phyloP scores from a whole-genome alignment of 208 protist species.

The Crithidia thermophila region DNA sequence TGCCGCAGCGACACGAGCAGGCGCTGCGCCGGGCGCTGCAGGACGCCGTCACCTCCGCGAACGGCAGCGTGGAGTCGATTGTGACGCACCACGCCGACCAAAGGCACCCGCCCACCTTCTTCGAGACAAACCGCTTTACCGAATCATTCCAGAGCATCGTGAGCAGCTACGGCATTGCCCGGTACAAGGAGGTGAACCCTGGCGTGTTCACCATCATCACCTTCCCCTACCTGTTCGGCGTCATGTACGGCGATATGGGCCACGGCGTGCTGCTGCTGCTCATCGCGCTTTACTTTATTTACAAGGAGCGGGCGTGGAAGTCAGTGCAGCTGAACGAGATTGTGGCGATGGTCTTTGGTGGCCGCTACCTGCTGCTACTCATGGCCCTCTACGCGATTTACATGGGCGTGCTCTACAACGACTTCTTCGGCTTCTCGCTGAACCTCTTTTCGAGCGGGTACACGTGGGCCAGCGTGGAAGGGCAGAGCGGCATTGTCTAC shows the following conservation, averaged over 20 bases:
- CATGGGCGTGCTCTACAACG: constrained; percentile 98
- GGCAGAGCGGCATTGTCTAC: constrained; percentile 36
- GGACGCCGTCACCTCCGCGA: constrained; percentile 47
- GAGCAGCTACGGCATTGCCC: constrained; percentile 97
- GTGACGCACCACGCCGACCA: constrained; percentile 73
- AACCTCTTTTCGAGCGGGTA: constrained; percentile 89
- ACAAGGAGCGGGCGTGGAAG: constrained; percentile 80
- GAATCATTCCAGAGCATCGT: constrained; percentile 97
- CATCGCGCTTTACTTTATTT: constrained; percentile 77
- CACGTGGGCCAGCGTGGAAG: constrained; percentile 44
- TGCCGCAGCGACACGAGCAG: constrained; percentile 59
- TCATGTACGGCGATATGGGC: constrained; percentile 99
- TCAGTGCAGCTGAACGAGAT: constrained; percentile 87
- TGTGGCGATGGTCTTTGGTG: constrained; percentile 72
- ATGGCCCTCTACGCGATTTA: constrained; percentile 98
- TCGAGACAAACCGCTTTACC: constrained; percentile 96
- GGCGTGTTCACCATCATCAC: constrained; percentile 97
- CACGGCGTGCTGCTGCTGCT: constrained; percentile 96
- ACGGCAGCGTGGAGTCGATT: constrained; percentile 86
- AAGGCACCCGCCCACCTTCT: constrained; percentile 96
- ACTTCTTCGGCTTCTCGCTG: constrained; percentile 91
- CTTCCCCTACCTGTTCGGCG: constrained; percentile 99
- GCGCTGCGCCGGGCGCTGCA: constrained; percentile 54
- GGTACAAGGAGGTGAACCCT: constrained; percentile 94
- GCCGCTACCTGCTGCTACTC: constrained; percentile 97